phyloP scores from a whole-genome alignment of 306 rosid species.

The Dryas alaskensis region DNA sequence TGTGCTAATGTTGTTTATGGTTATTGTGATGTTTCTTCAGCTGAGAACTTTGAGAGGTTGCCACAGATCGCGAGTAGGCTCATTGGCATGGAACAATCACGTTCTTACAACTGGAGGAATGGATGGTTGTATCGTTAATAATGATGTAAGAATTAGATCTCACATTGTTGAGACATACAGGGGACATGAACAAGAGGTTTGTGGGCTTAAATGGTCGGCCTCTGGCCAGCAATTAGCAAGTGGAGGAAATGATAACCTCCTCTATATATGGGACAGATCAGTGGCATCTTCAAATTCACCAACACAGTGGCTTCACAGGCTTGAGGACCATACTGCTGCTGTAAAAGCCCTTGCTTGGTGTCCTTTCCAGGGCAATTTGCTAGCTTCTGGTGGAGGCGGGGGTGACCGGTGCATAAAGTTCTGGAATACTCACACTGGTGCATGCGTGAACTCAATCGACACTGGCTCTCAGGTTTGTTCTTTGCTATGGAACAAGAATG shows the following conservation, averaged over 20 bases:
- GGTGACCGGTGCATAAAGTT: slow-evolving; percentile 67
- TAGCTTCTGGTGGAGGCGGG: slow-evolving; percentile 72
- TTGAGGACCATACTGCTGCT: slow-evolving; percentile 65
- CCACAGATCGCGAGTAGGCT: slow-evolving; percentile 62
- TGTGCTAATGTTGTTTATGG: slow-evolving; percentile 2
- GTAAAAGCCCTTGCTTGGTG: slow-evolving; percentile 89
- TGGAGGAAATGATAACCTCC: slow-evolving; percentile 74
- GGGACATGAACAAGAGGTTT: slow-evolving; percentile 70
- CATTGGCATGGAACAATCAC: slow-evolving; percentile 75
- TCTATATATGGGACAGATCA: slow-evolving; percentile 74
- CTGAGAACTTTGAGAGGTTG: slow-evolving; percentile 57
- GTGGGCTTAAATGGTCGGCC: slow-evolving; percentile 80
- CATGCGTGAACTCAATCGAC: slow-evolving; percentile 65
- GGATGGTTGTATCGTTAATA: slow-evolving; percentile 65
- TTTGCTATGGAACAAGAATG: slow-evolving; percentile 78
- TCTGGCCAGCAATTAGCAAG: slow-evolving; percentile 74
- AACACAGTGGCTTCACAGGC: slow-evolving; percentile 73
- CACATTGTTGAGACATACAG: slow-evolving; percentile 65
- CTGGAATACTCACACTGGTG: slow-evolving; percentile 84
- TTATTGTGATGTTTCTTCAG: slow-evolving; percentile 35
- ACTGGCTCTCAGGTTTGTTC: slow-evolving; percentile 79
- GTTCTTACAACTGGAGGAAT: slow-evolving; percentile 75
- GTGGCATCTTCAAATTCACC: slow-evolving; percentile 49
- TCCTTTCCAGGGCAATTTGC: slow-evolving; percentile 69
- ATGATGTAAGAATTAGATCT: slow-evolving; percentile 67